These are phyloP conservation scores for Hypoxylon sp. DNA, from an alignment of 2,329 filamentous ascomycete species.

Conservation along the genomic window DNA sequence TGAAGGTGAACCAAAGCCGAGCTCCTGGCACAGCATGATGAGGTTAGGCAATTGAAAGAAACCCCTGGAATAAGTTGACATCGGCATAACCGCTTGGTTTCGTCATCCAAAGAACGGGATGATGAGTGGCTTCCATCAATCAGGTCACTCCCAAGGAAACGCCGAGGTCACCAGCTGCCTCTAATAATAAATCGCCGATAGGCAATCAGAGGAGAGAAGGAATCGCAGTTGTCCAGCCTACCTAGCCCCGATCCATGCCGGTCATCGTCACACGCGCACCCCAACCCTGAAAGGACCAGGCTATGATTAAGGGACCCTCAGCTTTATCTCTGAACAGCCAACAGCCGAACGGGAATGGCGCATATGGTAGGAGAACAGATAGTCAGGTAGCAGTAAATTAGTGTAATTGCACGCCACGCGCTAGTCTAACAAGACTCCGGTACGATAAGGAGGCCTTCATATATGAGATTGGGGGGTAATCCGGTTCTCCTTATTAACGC, in stretches of 20 bases:
- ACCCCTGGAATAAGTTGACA: constrained; percentile 24
- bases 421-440: constrained; percentile 21
- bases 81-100: constrained; percentile 31
- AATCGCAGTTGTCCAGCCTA: constrained; percentile 20
- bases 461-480: neutral
- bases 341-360: constrained; percentile 24
- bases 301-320: constrained; percentile 17
- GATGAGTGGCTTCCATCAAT: constrained; percentile 27
- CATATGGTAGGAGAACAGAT: constrained; percentile 27
- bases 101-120: constrained; percentile 22
- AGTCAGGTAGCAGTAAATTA: constrained; percentile 29
- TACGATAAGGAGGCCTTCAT: constrained; percentile 24
- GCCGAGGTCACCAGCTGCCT: constrained; percentile 32
- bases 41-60: constrained; percentile 18
- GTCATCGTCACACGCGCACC: constrained; percentile 41
- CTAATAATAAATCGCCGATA: constrained; percentile 41
- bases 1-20: constrained; percentile 40
- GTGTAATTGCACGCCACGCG: constrained; percentile 37
- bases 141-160: constrained; percentile 6
- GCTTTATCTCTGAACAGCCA: constrained; percentile 30
- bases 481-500: constrained; percentile 22
- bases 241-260: constrained; percentile 16
- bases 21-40: constrained; percentile 13
- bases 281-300: constrained; percentile 20
- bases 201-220: constrained; percentile 34